Conservation (phyloP, 2,329 filamentous ascomycete species). For the Nemania diffusa region DNA sequence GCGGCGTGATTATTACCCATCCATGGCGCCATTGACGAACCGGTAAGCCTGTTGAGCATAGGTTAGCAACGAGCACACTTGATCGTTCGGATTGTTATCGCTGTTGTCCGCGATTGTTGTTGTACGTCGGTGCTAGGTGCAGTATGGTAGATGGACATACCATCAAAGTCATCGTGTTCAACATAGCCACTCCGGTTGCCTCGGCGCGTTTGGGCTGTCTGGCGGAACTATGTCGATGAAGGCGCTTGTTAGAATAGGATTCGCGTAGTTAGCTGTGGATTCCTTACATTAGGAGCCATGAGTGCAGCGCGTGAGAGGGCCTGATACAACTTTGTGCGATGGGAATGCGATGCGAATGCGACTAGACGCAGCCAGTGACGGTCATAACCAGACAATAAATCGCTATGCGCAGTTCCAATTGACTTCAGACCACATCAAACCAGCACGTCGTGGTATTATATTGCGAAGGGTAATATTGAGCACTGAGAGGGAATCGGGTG, state of each 20-base stretch:
- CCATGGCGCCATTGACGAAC: conserved; percentile 90
- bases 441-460: not conserved
- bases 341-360: conserved; percentile 18
- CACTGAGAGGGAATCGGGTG: not conserved
- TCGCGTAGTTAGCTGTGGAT: not conserved
- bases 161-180: conserved; percentile 72
- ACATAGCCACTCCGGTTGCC: conserved; percentile 66
- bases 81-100: not conserved
- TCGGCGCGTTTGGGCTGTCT: conserved; percentile 62
- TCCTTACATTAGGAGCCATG: conserved; percentile 46
- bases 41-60: conserved; percentile 71
- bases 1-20: conserved; percentile 73
- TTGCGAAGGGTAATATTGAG: not conserved
- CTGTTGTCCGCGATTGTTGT: not conserved
- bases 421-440: not conserved
- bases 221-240: conserved; percentile 42
- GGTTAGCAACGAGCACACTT: not conserved
- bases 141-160: conserved; percentile 46
- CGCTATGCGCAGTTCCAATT: not conserved
- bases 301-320: not conserved
- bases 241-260: conserved; percentile 12
- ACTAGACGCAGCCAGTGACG: conserved; percentile 2
- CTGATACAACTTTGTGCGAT: not conserved
- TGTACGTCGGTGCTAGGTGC: not conserved
- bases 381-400: not conserved